phyloP scores from a whole-genome alignment of 345 rosid species.

The Citropsis articulata region DNA sequence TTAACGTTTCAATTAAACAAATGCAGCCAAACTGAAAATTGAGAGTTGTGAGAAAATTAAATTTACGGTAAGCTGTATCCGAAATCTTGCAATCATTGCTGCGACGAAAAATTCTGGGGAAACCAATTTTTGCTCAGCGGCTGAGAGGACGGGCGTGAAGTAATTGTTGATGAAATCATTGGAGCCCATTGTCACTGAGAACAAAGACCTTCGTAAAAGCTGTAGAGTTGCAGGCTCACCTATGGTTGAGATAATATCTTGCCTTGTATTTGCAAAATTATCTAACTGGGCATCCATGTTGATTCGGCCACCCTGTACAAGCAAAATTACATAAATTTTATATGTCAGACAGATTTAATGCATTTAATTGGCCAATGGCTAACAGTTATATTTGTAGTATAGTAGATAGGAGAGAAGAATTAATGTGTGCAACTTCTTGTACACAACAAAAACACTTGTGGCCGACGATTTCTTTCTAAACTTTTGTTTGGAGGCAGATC shows the following conservation, averaged over 20 bases:
- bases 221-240: conserved; percentile 42
- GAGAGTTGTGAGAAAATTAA: background rate
- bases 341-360: no score
- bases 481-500: background rate
- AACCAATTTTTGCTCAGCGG: conserved; percentile 32
- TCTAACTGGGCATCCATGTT: conserved; percentile 59
- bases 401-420: background rate
- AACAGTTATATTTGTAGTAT: no score
- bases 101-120: conserved; percentile 52
- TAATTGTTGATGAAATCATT: conserved; percentile 80
- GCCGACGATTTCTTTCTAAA: no score
- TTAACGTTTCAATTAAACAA: background rate
- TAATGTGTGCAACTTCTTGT: background rate
- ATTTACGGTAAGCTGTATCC: conserved; percentile 59
- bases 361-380: background rate
- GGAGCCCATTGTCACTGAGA: conserved; percentile 64
- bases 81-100: conserved; percentile 49
- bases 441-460: background rate
- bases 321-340: background rate
- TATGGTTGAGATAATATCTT: conserved; percentile 37
- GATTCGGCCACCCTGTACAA: conserved; percentile 57
- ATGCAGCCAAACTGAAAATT: background rate
- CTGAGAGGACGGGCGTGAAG: conserved; percentile 54
- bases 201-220: conserved; percentile 36
- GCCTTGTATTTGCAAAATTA: conserved; percentile 50